These are phyloP conservation scores for Parathielavia appendiculata DNA, from an alignment of 495 filamentous ascomycete species.

Conservation along the genomic window DNA sequence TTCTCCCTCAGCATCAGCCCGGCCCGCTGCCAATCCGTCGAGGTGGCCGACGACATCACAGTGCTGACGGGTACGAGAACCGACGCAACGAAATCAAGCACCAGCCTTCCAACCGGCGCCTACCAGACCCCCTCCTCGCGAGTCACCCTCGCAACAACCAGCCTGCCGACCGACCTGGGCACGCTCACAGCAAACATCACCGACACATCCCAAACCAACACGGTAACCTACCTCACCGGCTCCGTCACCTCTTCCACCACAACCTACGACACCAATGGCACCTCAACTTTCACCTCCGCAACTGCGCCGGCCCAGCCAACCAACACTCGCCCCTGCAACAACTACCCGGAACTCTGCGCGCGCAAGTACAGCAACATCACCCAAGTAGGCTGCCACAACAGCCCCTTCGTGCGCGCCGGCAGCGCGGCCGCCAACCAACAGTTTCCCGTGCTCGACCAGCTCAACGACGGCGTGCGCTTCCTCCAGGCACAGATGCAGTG, in stretches of 20 bases:
- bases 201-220: conserved; percentile 29
- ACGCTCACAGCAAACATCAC: conserved; percentile 41
- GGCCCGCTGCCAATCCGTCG: conserved; percentile 8
- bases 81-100: conserved; percentile 19
- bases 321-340: conserved; percentile 79
- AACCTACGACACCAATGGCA: conserved; percentile 26
- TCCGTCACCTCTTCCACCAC: conserved; percentile 30
- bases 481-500: conserved; percentile 74
- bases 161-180: conserved; percentile 19
- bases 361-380: conserved; percentile 87
- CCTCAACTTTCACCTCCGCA: conserved; percentile 30
- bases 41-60: conserved; percentile 23
- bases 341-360: conserved; percentile 75
- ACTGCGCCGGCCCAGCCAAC: conserved; percentile 44
- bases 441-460: conserved; percentile 61
- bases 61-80: conserved; percentile 37
- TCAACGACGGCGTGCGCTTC: conserved; percentile 86
- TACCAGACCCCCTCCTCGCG: conserved; percentile 38
- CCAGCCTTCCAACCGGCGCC: conserved; percentile 27
- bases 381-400: conserved; percentile 80
- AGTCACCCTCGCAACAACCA: conserved; percentile 32
- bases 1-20: conserved; percentile 15
- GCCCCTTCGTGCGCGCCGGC: conserved; percentile 66
- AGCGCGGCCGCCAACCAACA: conserved; percentile 76
- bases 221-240: conserved; percentile 42